Percentiles rank a stretch among this genome's conserved stretches.
phyloP scores from a whole-genome alignment of 2,329 filamentous ascomycete species.

The Leptosphaerulina australis region DNA sequence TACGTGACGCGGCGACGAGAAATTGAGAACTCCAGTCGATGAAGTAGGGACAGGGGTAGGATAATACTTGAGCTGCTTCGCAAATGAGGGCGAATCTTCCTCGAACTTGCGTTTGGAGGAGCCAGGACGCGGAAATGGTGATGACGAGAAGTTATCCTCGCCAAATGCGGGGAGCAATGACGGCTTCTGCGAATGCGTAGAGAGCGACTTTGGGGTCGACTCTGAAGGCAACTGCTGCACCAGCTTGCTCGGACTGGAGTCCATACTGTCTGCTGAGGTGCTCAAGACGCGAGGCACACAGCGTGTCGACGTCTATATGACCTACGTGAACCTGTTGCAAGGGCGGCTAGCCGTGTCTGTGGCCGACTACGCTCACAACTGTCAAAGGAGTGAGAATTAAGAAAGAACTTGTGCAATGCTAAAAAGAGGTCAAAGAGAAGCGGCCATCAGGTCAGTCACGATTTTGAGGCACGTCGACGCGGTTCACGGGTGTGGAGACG shows the following conservation, averaged over 20 bases:
- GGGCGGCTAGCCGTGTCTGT: conserved; percentile 27
- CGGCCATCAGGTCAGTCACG: conserved; percentile 47
- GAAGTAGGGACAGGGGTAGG: conserved; percentile 94
- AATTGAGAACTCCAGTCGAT: conserved; percentile 87
- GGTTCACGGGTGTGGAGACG: conserved; percentile 37
- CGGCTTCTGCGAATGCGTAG: conserved; percentile 62
- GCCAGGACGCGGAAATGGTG: conserved; percentile 69
- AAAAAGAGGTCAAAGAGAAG: conserved; percentile 35
- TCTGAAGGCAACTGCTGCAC: conserved; percentile 37
- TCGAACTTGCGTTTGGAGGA: conserved; percentile 69
- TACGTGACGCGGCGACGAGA: conserved; percentile 66
- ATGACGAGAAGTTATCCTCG: conserved; percentile 72
- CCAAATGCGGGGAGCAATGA: conserved; percentile 75
- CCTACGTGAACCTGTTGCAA: conserved; percentile 35
- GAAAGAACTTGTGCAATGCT: conserved; percentile 21
- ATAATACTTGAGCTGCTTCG: conserved; percentile 70
- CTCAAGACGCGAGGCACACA: conserved; percentile 36
- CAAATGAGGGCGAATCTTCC: conserved; percentile 55
- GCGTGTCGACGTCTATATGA: conserved; percentile 33
- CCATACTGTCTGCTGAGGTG: conserved; percentile 37
- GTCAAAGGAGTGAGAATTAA: conserved; percentile 23
- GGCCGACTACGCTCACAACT: conserved; percentile 30
- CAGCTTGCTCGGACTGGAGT: conserved; percentile 38
- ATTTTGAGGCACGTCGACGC: conserved; percentile 37
- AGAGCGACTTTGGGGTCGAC: conserved; percentile 31